Conservation (phyloP, 768 basidiomycete species). For the Lentinula detonsa region DNA sequence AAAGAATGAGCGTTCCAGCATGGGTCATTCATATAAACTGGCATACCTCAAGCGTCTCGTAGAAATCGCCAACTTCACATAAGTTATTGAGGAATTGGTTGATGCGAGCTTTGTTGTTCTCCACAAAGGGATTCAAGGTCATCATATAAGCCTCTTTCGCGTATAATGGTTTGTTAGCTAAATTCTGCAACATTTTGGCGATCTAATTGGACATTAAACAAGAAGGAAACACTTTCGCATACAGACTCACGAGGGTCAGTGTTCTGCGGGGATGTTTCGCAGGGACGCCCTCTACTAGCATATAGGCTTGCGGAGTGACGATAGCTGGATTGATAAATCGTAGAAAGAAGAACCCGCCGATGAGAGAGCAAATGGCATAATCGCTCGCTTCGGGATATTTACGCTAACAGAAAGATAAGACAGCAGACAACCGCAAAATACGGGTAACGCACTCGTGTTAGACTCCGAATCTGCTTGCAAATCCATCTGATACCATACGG, state of each 20-base stretch:
- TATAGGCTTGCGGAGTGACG: constrained; percentile 98
- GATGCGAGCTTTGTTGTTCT: constrained; percentile 97
- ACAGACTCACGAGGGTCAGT: constrained; percentile 70
- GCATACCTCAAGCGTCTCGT: constrained; percentile 92
- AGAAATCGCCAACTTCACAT: constrained; percentile 99
- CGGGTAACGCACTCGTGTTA: constrained; percentile 70
- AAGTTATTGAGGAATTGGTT: constrained; percentile 95
- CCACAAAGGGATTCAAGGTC: constrained; percentile 96
- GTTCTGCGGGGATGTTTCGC: constrained; percentile 97
- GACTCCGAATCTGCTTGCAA: constrained; percentile 96
- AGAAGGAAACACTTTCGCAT: background rate
- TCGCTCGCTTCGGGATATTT: constrained; percentile 99
- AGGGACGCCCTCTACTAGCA: constrained; percentile 97
- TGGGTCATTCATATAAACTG: background rate
- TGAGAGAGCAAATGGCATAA: constrained; percentile 96
- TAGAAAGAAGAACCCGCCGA: constrained; percentile 99
- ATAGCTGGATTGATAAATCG: constrained; percentile 99
- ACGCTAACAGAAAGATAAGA: constrained; percentile 44
- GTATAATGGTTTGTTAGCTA: constrained; percentile 98
- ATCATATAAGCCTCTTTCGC: constrained; percentile 99
- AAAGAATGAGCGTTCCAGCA: constrained; percentile 1
- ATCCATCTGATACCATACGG: constrained; percentile 99
- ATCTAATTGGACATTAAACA: constrained; percentile 47
- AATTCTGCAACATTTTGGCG: constrained; percentile 99
- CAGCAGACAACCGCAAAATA: constrained; percentile 4